phyloP scores from a whole-genome alignment of 202 grass and related monocot genomes.

The Bolboschoenoplectus hybrid region DNA sequence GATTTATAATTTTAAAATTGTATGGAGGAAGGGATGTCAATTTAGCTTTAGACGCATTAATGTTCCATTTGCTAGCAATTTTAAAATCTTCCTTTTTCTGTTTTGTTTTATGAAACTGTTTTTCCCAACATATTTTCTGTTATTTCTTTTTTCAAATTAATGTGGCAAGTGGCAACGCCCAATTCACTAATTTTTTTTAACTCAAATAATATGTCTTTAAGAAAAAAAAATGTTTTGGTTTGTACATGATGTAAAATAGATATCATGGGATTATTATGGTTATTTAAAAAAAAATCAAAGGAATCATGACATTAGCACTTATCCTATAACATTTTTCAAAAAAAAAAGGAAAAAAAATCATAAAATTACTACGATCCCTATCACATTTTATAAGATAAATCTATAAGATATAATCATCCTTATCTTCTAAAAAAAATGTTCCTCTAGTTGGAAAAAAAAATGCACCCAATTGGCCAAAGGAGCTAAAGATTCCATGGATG shows the following conservation, averaged over 20 bases:
- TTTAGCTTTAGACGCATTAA: too few relatives aligned
- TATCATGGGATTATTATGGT: neutral
- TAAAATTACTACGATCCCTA: neutral
- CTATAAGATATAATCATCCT: conserved; percentile 1
- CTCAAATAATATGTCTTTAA: too few relatives aligned
- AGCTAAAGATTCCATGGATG: neutral
- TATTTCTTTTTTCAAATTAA: too few relatives aligned
- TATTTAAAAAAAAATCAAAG: neutral
- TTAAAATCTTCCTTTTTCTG: too few relatives aligned
- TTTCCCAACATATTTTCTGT: too few relatives aligned
- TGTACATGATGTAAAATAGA: neutral
- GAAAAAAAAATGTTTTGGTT: too few relatives aligned
- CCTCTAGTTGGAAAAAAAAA: neutral
- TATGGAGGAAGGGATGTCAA: too few relatives aligned
- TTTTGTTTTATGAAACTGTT: too few relatives aligned
- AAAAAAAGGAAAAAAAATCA: neutral
- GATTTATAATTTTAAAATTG: neutral
- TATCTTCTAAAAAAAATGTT: conserved; percentile 19
- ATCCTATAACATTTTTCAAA: neutral
- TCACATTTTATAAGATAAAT: neutral
- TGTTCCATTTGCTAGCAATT: too few relatives aligned
- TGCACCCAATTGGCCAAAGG: neutral
- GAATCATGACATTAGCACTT: neutral
- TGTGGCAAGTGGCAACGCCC: too few relatives aligned
- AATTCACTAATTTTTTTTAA: too few relatives aligned